phyloP scores from a whole-genome alignment of 2,329 filamentous ascomycete species.

The Fusarium anthophilum region DNA sequence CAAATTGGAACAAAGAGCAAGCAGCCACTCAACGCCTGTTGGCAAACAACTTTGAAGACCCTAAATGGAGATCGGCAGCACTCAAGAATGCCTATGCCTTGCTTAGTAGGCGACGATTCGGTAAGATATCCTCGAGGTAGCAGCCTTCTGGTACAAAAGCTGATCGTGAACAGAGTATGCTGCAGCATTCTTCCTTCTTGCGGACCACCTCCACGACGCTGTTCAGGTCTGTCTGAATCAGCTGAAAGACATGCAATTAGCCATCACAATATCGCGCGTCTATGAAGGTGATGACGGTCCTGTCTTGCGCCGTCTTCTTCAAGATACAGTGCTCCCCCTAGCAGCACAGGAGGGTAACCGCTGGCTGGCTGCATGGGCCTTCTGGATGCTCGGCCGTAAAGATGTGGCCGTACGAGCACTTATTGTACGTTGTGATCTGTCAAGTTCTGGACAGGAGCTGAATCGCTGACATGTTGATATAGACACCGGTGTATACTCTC shows the following conservation, averaged over 20 bases:
- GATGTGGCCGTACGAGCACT: conserved; percentile 87
- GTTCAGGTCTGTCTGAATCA: conserved; percentile 88
- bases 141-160: neutral
- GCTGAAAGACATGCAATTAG: conserved; percentile 87
- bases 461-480: conserved; percentile 2
- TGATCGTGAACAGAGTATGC: conserved; percentile 78
- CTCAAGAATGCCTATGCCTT: conserved; percentile 97
- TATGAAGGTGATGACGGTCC: conserved; percentile 87
- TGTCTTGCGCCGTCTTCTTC: conserved; percentile 76
- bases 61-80: conserved; percentile 87
- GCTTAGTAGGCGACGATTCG: conserved; percentile 88
- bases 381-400: conserved; percentile 85
- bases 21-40: conserved; percentile 79
- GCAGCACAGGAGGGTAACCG: conserved; percentile 86
- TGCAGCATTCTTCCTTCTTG: conserved; percentile 93
- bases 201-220: conserved; percentile 84
- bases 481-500: conserved; percentile 82
- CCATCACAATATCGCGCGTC: conserved; percentile 85
- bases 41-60: conserved; percentile 89
- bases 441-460: neutral
- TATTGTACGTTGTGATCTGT: conserved; percentile 66
- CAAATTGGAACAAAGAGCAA: conserved; percentile 88
- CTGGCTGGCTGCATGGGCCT: conserved; percentile 96
- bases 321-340: conserved; percentile 80
- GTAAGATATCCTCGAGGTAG: conserved; percentile 55